Percentiles rank a stretch among this genome's conserved stretches.
Evolutionary conservation across 2,329 filamentous ascomycete species (phyloP).

Genomic region (Venturia nashicola): DNA sequence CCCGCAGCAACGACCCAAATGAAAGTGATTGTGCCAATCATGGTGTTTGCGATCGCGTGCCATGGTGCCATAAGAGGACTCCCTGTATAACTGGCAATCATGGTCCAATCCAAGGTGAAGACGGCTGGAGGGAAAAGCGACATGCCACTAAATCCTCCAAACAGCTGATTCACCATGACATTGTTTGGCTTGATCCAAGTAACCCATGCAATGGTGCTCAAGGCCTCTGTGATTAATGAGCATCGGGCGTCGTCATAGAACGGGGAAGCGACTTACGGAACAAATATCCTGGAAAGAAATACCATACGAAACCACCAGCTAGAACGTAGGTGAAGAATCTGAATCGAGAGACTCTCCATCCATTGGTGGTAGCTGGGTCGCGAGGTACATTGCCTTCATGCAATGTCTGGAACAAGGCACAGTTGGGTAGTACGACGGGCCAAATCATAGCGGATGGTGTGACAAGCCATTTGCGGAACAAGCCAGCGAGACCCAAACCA

Average conservation of each 20-base stretch:
- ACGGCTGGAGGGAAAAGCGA: conserved; percentile 46
- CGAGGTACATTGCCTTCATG: conserved; percentile 46
- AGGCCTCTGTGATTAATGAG: conserved; percentile 30
- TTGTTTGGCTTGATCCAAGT: conserved; percentile 63
- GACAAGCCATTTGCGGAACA: conserved; percentile 18
- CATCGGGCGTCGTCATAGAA: neutral
- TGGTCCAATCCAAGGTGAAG: conserved; percentile 11
- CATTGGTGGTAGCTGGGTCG: conserved; percentile 44
- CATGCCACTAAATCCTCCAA: conserved; percentile 55
- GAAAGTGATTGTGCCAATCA: conserved; percentile 6
- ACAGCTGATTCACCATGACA: conserved; percentile 57
- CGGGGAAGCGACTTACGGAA: conserved; percentile 26
- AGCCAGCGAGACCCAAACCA: conserved; percentile 17
- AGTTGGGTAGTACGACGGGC: conserved; percentile 54
- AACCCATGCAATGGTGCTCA: conserved; percentile 58
- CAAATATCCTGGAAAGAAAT: conserved; percentile 58
- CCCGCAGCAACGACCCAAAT: conserved; percentile 17
- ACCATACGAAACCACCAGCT: conserved; percentile 34
- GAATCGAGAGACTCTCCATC: conserved; percentile 55
- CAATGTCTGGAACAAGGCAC: conserved; percentile 59
- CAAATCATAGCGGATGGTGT: conserved; percentile 61
- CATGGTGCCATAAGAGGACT: conserved; percentile 10
- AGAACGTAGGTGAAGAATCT: conserved; percentile 43
- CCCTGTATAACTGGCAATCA: conserved; percentile 5
- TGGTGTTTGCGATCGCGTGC: conserved; percentile 10